Conservation (phyloP, 2,329 filamentous ascomycete species). For the Fusarium irregulare region DNA sequence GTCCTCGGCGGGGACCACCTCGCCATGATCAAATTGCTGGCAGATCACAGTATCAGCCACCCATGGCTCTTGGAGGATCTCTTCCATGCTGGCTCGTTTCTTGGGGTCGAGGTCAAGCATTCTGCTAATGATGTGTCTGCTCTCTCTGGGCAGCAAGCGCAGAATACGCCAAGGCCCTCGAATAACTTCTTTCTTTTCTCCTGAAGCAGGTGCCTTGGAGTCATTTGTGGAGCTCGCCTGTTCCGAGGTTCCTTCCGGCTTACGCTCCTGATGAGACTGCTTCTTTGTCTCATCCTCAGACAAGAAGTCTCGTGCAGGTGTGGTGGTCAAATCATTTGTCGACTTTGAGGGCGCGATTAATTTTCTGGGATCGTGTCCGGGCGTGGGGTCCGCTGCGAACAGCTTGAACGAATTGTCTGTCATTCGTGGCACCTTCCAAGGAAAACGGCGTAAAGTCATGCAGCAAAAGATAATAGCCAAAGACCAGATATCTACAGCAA, state of each 20-base stretch:
- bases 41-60: slow-evolving; percentile 87
- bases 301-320: slow-evolving; percentile 54
- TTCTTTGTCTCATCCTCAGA: slow-evolving; percentile 50
- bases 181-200: slow-evolving; percentile 79
- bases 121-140: slow-evolving; percentile 85
- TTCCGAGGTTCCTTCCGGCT: slow-evolving; percentile 29
- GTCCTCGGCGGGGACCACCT: slow-evolving; percentile 76
- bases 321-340: slow-evolving; percentile 57
- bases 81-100: slow-evolving; percentile 83
- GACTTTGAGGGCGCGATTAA: slow-evolving; percentile 61
- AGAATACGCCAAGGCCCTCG: slow-evolving; percentile 93
- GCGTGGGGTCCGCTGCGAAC: slow-evolving; percentile 86
- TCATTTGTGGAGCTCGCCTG: slow-evolving; percentile 13
- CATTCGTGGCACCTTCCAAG: slow-evolving; percentile 93
- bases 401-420: slow-evolving; percentile 96
- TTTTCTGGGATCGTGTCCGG: slow-evolving; percentile 71
- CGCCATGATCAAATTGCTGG: slow-evolving; percentile 76
- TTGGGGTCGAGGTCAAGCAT: slow-evolving; percentile 93
- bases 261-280: slow-evolving; percentile 35
- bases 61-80: slow-evolving; percentile 91
- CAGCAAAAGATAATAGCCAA: slow-evolving; percentile 98
- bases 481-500: slow-evolving; percentile 96
- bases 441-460: slow-evolving; percentile 94
- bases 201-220: slow-evolving; percentile 30
- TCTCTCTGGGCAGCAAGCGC: slow-evolving; percentile 87